Percentiles rank a stretch among this genome's conserved stretches.
phyloP scores from a whole-genome alignment of 169 alveolate genomes.

The Perkinsus marinus region DNA sequence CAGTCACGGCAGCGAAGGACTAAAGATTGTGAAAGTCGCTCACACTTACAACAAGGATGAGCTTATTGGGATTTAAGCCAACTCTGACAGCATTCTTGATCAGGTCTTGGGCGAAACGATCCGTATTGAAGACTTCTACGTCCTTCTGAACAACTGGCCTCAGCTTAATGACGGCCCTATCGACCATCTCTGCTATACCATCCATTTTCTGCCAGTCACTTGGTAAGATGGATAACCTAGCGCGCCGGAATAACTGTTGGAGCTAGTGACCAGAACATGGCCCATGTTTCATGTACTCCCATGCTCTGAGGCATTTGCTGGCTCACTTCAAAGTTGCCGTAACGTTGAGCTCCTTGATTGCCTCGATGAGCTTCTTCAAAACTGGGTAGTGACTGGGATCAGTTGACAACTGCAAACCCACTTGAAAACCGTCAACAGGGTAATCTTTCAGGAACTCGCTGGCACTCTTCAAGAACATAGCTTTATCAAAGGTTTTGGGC shows the following conservation, averaged over 20 bases:
- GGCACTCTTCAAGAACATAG: neutral
- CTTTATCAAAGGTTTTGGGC: neutral
- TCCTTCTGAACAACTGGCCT: neutral
- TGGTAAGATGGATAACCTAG: too few species aligned
- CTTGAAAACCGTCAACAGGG: neutral
- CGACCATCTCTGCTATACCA: too few species aligned
- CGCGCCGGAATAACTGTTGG: too few species aligned
- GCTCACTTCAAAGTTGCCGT: neutral
- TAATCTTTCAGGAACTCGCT: neutral
- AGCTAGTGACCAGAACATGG: too few species aligned
- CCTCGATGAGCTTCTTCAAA: neutral
- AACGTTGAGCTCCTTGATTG: neutral
- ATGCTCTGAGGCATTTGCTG: neutral
- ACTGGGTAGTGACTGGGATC: too few species aligned
- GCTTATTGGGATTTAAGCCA: neutral
- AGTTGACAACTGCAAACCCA: too few species aligned
- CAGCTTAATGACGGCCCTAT: neutral
- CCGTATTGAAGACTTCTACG: neutral
- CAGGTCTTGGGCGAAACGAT: neutral
- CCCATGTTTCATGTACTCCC: too few species aligned
- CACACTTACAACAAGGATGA: neutral
- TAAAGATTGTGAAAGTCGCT: neutral
- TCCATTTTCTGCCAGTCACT: too few species aligned
- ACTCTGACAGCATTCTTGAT: neutral
- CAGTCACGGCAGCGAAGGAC: neutral